phyloP scores from a whole-genome alignment of 306 rosid species.

The Lotus japonicus region DNA sequence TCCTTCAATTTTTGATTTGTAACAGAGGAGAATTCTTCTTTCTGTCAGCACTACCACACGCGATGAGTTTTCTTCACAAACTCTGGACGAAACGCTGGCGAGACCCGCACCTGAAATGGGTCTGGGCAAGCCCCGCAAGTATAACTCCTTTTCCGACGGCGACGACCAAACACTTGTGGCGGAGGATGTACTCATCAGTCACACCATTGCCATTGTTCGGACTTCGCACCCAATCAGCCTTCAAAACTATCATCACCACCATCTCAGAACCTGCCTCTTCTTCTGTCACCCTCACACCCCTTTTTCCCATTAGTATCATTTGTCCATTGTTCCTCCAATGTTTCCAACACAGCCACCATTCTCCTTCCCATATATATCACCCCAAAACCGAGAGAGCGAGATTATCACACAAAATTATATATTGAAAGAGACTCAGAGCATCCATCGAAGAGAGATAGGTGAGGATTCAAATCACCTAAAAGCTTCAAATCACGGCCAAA shows the following conservation, averaged over 20 bases:
- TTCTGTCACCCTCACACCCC: slow-evolving; percentile 41
- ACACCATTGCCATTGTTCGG: slow-evolving; percentile 55
- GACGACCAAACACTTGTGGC: slow-evolving; percentile 3
- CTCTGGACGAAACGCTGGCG: slow-evolving; percentile 87
- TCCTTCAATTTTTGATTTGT: too few species aligned
- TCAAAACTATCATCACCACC: slow-evolving; percentile 9
- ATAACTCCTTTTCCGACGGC: slow-evolving; percentile 32
- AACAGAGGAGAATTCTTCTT: too few species aligned
- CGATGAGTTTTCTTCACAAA: slow-evolving; percentile 69
- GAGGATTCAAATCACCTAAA: too few species aligned
- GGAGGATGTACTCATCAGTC: slow-evolving; percentile 35
- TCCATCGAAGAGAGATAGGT: too few species aligned
- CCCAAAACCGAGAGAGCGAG: too few species aligned
- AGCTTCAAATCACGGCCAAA: too few species aligned
- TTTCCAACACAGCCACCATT: too few species aligned
- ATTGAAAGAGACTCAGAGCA: too few species aligned
- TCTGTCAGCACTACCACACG: too few species aligned
- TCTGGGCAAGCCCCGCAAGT: slow-evolving; percentile 69
- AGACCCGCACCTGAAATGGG: slow-evolving; percentile 86
- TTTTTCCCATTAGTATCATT: slow-evolving; percentile 37
- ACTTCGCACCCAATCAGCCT: slow-evolving; percentile 6
- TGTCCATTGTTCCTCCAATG: too few species aligned
- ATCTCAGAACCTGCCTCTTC: slow-evolving; percentile 28
- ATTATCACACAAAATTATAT: too few species aligned
- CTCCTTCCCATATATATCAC: too few species aligned